Evolutionary conservation across 345 rosid genomes (phyloP), one percentile per base, ranked within the genome.

Genomic region (Eucalyptus sp.): DNA sequence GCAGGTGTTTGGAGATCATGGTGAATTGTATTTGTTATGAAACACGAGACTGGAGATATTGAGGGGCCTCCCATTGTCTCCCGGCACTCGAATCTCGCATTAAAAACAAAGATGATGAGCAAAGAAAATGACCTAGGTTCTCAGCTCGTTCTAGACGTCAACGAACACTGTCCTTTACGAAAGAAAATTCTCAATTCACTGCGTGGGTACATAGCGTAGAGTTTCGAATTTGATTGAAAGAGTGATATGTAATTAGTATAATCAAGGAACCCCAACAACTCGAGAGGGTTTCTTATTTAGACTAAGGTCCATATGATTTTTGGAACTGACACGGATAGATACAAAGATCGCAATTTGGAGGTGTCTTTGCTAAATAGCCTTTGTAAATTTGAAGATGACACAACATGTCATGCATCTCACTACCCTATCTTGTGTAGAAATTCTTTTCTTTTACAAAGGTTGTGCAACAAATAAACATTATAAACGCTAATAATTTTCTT

Each of bases 1-100:
- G 96, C 93, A 56, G 88, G 85, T 95, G 96, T 92, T 94, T 86
- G 90, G 90, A 76, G 84, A 76, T 37, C 84, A 22, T 5, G 84
- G 43, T 41, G 91, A 86, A 88, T 87, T 90, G 91, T 88, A 90
- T 90, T 92, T 86, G 87, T 20, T 89, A 88, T 89, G 87, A 91
- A 90, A 92, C 60, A 93, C 89, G 86, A 88, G 84, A 76, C 9
- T 89, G 87, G 87, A 90, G 93, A 91, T 91, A 90, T 89, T 86
- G 79, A 62, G 94, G 94, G 91, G 91, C 93, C 89, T 86, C 90
- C 86, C 46, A 87, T 92, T 90, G 92, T 76, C 89, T 90, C 87
- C 88, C 92, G 22, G 81, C 43, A 88, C 49, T 58, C 87, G 60
- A 22, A 37, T 29, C 90, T 64, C 86, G 71, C 90, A 22, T 71